These are phyloP conservation scores for Paramecium tetraurelia DNA, from an alignment of 73 alveolate species.

Conservation along the genomic window DNA sequence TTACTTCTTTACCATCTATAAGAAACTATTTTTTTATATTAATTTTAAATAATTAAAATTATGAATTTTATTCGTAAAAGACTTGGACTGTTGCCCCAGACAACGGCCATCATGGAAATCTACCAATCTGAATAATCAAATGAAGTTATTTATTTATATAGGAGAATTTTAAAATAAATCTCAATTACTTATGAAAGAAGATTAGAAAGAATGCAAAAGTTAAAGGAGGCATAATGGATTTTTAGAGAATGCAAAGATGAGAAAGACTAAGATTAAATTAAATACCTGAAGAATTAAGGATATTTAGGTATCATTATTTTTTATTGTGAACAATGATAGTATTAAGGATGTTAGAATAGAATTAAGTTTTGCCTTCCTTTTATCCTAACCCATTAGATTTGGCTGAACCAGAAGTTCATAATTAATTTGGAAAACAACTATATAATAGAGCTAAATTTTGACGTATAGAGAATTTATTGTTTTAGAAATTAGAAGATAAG, in stretches of 20 bases:
- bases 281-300: neutral
- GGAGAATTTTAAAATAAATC: constrained; percentile 6
- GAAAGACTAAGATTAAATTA: neutral
- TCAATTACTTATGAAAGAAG: neutral
- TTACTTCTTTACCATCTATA: neutral
- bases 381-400: constrained; percentile 16
- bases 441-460: neutral
- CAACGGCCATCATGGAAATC: neutral
- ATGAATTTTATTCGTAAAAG: neutral
- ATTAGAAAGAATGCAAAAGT: constrained; percentile 17
- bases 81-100: neutral
- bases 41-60: neutral
- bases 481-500: neutral
- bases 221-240: constrained; percentile 13
- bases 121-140: neutral
- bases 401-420: neutral
- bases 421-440: neutral
- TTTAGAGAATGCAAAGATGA: neutral
- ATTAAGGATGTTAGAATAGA: neutral
- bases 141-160: neutral
- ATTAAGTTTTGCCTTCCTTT: neutral
- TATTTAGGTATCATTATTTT: neutral
- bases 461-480: neutral
- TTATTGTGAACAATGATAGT: neutral
- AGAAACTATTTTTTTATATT: neutral